Evolutionary conservation across 148 eudicot species (phyloP).

Genomic region (Heliosperma pusillum): DNA sequence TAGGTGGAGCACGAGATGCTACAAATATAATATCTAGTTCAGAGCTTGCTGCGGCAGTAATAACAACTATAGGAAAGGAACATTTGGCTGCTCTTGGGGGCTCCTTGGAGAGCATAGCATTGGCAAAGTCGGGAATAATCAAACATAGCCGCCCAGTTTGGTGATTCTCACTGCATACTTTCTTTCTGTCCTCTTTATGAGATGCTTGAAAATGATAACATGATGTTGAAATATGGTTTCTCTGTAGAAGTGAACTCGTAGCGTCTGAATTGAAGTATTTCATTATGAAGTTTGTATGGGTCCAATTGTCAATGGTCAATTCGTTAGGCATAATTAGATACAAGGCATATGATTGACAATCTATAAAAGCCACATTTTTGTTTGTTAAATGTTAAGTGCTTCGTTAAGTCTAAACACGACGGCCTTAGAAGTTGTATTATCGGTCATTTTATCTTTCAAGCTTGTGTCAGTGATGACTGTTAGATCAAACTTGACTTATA

Average conservation of each 20-base stretch:
- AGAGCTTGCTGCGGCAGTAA: constrained; percentile 67
- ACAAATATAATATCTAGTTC: constrained; percentile 70
- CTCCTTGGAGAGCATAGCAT: constrained; percentile 86
- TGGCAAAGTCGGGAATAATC: constrained; percentile 91
- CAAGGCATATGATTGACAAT: neutral
- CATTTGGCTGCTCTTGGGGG: constrained; percentile 98
- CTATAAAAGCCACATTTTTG: neutral
- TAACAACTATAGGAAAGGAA: constrained; percentile 84
- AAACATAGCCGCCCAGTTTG: constrained; percentile 81
- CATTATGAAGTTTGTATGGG: constrained; percentile 4
- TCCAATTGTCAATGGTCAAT: neutral
- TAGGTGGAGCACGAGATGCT: constrained; percentile 98
- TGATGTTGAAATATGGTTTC: neutral
- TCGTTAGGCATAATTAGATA: neutral
- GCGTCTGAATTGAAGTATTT: neutral
- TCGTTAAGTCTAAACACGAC: neutral
- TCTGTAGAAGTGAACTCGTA: neutral
- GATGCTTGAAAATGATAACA: constrained; percentile 12
- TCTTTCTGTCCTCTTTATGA: constrained; percentile 9
- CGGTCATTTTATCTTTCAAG: constrained; percentile 5
- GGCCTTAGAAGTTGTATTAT: neutral
- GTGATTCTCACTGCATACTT: constrained; percentile 48
- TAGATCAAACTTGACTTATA: neutral
- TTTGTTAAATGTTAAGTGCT: neutral
- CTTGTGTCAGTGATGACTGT: neutral